phyloP scores from a whole-genome alignment of 2,329 filamentous ascomycete genomes.

The Sporothrix euskadiensis region DNA sequence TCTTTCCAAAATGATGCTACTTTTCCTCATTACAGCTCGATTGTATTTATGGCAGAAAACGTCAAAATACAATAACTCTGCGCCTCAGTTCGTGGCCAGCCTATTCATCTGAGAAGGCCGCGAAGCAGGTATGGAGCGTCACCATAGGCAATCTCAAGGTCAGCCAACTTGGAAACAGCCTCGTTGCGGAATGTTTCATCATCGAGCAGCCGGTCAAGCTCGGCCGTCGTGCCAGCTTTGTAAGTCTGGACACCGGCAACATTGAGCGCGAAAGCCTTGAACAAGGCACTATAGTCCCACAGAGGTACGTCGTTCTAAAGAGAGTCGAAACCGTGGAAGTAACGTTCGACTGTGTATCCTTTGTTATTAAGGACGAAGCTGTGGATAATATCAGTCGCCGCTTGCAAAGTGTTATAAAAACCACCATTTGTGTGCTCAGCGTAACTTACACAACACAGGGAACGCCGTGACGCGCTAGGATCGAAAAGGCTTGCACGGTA shows the following conservation, averaged over 20 bases:
- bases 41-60: too few species aligned
- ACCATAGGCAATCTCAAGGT: not conserved
- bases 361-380: slow-evolving; percentile 83
- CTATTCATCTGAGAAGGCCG: not conserved
- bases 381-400: not conserved
- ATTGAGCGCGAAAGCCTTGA: not conserved
- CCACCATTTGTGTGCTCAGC: not conserved
- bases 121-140: not conserved
- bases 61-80: not conserved
- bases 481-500: not conserved
- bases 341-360: slow-evolving; percentile 84
- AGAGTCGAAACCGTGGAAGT: slow-evolving; percentile 78
- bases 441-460: not conserved
- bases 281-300: slow-evolving; percentile 51
- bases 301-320: slow-evolving; percentile 75
- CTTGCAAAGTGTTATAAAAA: not conserved
- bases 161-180: not conserved
- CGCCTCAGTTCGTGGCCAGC: not conserved
- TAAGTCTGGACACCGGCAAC: not conserved
- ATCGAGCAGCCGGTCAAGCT: not conserved
- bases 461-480: not conserved
- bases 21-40: too few species aligned
- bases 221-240: not conserved
- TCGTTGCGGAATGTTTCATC: not conserved
- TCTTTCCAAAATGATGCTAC: too few species aligned